phyloP scores from a whole-genome alignment of 2,329 filamentous ascomycete species.

The Stenocarpella maydis region DNA sequence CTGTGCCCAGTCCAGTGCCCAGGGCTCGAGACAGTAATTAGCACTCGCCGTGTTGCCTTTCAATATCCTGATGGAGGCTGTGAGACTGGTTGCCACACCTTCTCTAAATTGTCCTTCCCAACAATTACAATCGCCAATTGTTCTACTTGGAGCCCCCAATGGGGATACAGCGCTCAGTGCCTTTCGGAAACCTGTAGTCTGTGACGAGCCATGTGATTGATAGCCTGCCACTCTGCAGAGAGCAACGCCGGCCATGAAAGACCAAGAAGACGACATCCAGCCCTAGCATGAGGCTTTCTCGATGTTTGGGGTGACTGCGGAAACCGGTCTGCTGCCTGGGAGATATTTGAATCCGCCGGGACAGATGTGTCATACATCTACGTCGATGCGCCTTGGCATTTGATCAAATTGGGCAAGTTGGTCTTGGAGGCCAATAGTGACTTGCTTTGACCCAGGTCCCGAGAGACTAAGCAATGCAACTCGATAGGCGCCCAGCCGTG shows the following conservation, averaged over 20 bases:
- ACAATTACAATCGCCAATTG: neutral
- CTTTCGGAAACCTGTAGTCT: neutral
- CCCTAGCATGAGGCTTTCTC: neutral
- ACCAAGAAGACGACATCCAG: neutral
- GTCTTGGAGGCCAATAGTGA: too few relatives aligned
- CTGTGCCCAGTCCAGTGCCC: slow-evolving; percentile 30
- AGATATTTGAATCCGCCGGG: neutral
- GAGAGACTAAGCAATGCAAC: too few relatives aligned
- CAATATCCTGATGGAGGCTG: too few relatives aligned
- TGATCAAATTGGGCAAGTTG: too few relatives aligned
- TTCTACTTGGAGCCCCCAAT: too few relatives aligned
- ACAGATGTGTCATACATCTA: neutral
- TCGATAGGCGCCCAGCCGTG: too few relatives aligned
- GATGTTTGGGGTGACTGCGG: neutral
- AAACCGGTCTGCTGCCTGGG: too few relatives aligned
- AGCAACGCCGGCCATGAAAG: neutral
- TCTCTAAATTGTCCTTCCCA: neutral
- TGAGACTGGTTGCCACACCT: neutral
- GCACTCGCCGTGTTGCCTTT: neutral
- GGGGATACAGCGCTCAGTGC: too few relatives aligned
- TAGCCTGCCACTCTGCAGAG: neutral
- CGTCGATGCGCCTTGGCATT: neutral
- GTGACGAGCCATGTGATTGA: neutral
- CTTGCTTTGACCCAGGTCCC: too few relatives aligned
- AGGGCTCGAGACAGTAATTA: neutral